These are phyloP conservation scores for Penicillium sp. DNA, from an alignment of 2,329 filamentous ascomycete species.

Conservation along the genomic window DNA sequence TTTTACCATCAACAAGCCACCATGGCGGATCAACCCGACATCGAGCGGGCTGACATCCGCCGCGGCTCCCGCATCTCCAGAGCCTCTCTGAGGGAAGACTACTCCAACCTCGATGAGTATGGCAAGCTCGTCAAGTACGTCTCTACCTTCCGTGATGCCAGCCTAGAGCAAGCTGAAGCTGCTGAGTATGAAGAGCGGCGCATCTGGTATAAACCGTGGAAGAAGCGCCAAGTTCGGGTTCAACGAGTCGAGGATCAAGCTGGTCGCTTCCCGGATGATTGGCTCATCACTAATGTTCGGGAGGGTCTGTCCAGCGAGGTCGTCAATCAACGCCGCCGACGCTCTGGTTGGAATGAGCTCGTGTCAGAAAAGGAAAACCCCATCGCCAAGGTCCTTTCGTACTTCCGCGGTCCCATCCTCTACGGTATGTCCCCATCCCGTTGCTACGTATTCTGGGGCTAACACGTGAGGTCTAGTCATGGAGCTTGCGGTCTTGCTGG, in stretches of 20 bases:
- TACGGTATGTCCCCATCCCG: constrained; percentile 63
- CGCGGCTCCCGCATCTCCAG: constrained; percentile 46
- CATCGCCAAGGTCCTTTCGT: constrained; percentile 74
- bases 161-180: constrained; percentile 50
- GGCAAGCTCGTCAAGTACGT: constrained; percentile 71
- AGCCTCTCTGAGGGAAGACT: constrained; percentile 43
- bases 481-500: constrained; percentile 76
- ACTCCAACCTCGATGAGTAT: constrained; percentile 63
- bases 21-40: constrained; percentile 33
- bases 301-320: constrained; percentile 65
- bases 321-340: constrained; percentile 67
- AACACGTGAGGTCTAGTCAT: constrained; percentile 56
- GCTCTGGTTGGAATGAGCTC: constrained; percentile 74
- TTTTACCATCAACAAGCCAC: constrained; percentile 4
- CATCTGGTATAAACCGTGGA: constrained; percentile 67
- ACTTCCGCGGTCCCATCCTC: constrained; percentile 76
- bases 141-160: constrained; percentile 66
- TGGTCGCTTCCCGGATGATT: constrained; percentile 65
- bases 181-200: constrained; percentile 56
- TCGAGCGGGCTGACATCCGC: constrained; percentile 27
- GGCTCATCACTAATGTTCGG: constrained; percentile 71
- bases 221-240: constrained; percentile 43
- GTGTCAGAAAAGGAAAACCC: constrained; percentile 79
- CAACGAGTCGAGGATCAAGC: constrained; percentile 33
- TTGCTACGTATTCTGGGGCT: constrained; percentile 14